A percentile compares a stretch with the other conserved stretches of the same genome.
phyloP scores from a whole-genome alignment of 179 eudicot species.

The Silene vulgaris region DNA sequence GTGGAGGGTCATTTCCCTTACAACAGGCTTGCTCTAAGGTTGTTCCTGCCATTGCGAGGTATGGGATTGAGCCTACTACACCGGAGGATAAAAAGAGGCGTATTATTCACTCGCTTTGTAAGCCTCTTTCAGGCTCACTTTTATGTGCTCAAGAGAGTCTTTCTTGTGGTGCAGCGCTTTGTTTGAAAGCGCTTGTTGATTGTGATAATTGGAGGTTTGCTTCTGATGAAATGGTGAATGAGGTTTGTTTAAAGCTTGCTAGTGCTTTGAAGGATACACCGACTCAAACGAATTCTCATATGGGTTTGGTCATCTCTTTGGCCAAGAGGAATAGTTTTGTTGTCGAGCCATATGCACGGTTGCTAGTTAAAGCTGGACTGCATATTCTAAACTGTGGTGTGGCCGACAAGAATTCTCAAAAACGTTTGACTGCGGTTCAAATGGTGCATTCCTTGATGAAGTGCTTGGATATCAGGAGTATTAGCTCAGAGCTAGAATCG shows the following conservation, averaged over 20 bases:
- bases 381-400: constrained; percentile 53
- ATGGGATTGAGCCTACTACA: constrained; percentile 78
- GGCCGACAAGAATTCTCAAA: constrained; percentile 64
- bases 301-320: constrained; percentile 80
- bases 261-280: constrained; percentile 67
- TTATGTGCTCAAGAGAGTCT: constrained; percentile 62
- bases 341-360: constrained; percentile 80
- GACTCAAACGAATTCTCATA: constrained; percentile 66
- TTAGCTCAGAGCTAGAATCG: constrained; percentile 51
- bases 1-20: constrained; percentile 88
- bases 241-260: constrained; percentile 72
- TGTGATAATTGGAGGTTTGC: constrained; percentile 93
- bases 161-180: constrained; percentile 90
- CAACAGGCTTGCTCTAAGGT: constrained; percentile 98
- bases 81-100: constrained; percentile 57
- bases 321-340: constrained; percentile 70
- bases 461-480: constrained; percentile 72
- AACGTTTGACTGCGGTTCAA: constrained; percentile 75
- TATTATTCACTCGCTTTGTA: constrained; percentile 73
- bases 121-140: constrained; percentile 81
- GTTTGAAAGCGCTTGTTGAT: constrained; percentile 83
- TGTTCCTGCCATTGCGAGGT: constrained; percentile 84
- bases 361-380: constrained; percentile 61
- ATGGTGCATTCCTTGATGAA: constrained; percentile 84
- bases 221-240: constrained; percentile 73